Conservation (phyloP, 2,329 filamentous ascomycete species). For the Penicillium sp. region DNA sequence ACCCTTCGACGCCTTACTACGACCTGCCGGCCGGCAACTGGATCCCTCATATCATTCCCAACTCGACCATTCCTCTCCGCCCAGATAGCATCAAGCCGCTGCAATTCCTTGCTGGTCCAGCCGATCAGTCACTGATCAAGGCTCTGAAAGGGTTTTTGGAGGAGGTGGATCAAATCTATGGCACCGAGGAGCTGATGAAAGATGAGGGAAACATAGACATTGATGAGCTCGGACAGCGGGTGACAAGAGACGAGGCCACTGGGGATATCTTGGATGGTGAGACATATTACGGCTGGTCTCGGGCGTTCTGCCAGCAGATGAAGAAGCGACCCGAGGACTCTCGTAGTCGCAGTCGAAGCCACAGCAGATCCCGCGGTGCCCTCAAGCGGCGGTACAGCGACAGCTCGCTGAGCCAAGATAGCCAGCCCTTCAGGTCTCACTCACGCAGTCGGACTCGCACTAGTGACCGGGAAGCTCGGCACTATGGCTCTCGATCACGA, state of each 20-base stretch:
- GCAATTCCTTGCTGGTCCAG: constrained; percentile 68
- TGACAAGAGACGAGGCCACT: constrained; percentile 66
- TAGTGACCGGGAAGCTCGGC: constrained; percentile 19
- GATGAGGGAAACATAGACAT: constrained; percentile 61
- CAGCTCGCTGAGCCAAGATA: constrained; percentile 35
- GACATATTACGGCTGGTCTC: constrained; percentile 88
- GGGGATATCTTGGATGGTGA: constrained; percentile 67
- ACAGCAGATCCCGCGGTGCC: constrained; percentile 48
- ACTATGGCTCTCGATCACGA: constrained; percentile 31
- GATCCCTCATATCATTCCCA: constrained; percentile 74
- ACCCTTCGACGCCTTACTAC: constrained; percentile 72
- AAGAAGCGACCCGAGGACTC: constrained; percentile 49
- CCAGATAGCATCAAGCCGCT: constrained; percentile 70
- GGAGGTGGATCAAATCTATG: constrained; percentile 70
- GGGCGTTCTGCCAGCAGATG: constrained; percentile 78
- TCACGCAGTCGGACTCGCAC: constrained; percentile 36
- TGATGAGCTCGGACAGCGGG: constrained; percentile 72
- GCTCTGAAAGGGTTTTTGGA: constrained; percentile 71
- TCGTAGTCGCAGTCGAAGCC: constrained; percentile 53
- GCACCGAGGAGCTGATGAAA: constrained; percentile 51
- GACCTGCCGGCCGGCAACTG: constrained; percentile 81
- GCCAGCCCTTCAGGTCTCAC: constrained; percentile 31
- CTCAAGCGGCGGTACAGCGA: constrained; percentile 44
- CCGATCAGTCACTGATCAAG: constrained; percentile 64
- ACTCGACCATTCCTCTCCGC: constrained; percentile 74